A percentile compares a stretch with the other conserved stretches of the same genome.
These are phyloP conservation scores for Claviceps arundinis DNA, from an alignment of 2,329 filamentous ascomycete species.

Conservation along the genomic window DNA sequence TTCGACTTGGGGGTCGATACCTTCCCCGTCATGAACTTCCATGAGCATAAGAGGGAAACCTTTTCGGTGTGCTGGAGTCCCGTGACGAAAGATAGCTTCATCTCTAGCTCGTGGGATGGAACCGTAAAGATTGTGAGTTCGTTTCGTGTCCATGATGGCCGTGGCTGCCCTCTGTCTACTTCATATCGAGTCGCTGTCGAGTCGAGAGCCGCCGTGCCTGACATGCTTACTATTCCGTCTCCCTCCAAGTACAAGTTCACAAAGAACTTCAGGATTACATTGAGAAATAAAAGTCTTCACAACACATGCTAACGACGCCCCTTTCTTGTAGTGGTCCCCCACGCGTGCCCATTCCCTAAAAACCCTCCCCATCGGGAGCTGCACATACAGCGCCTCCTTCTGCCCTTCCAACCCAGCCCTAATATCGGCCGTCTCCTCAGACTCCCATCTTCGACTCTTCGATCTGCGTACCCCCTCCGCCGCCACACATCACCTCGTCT, in stretches of 20 bases:
- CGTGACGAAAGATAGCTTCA: constrained; percentile 78
- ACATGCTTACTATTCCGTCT: not conserved
- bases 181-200: not conserved
- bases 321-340: constrained; percentile 58
- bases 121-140: constrained; percentile 67
- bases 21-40: constrained; percentile 83
- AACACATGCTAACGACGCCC: not conserved
- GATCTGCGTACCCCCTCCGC: constrained; percentile 79
- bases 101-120: constrained; percentile 90
- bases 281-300: not conserved
- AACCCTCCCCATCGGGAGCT: constrained; percentile 82
- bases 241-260: too few species aligned
- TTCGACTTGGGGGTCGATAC: constrained; percentile 73
- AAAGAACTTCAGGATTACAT: too few species aligned
- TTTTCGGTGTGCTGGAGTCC: constrained; percentile 91
- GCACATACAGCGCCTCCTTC: constrained; percentile 88
- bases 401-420: constrained; percentile 77
- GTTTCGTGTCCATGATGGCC: not conserved
- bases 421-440: constrained; percentile 76
- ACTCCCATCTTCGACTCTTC: constrained; percentile 81
- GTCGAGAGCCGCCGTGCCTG: not conserved
- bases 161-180: too few species aligned
- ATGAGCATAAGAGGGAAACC: constrained; percentile 85
- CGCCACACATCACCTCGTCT: constrained; percentile 74
- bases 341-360: constrained; percentile 59